These are phyloP conservation scores for Fraxinus platypoda DNA, from an alignment of 305 asterid genomes.

Conservation along the genomic window DNA sequence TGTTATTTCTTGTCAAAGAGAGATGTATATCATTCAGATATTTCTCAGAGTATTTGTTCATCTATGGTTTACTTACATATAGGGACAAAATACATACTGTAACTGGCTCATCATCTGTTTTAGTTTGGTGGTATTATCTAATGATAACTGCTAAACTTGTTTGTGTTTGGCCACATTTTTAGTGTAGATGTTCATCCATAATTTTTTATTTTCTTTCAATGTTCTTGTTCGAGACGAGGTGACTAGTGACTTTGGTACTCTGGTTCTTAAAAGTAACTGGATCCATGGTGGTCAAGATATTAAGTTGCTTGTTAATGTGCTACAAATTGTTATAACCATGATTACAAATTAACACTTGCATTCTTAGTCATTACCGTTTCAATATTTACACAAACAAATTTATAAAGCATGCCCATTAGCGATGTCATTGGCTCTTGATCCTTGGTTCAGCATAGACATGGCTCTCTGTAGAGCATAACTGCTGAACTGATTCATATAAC, in stretches of 20 bases:
- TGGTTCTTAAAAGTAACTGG: not conserved
- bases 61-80: not conserved
- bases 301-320: not conserved
- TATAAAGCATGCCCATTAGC: not conserved
- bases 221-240: not conserved
- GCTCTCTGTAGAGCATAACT: not conserved
- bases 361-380: not conserved
- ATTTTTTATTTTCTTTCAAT: not conserved
- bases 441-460: not conserved
- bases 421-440: not conserved
- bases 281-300: not conserved
- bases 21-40: not conserved
- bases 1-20: not conserved
- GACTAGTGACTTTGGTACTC: not conserved
- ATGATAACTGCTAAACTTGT: not conserved
- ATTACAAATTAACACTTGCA: not conserved
- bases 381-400: not conserved
- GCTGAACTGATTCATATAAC: not conserved
- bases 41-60: not conserved
- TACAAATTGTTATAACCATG: not conserved
- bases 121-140: not conserved
- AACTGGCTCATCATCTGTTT: not conserved
- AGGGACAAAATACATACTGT: not conserved
- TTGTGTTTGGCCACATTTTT: not conserved
- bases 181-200: not conserved